Evolutionary conservation across 352 stramenopile genomes (phyloP).

Genomic region (Blastocystis hominis): DNA sequence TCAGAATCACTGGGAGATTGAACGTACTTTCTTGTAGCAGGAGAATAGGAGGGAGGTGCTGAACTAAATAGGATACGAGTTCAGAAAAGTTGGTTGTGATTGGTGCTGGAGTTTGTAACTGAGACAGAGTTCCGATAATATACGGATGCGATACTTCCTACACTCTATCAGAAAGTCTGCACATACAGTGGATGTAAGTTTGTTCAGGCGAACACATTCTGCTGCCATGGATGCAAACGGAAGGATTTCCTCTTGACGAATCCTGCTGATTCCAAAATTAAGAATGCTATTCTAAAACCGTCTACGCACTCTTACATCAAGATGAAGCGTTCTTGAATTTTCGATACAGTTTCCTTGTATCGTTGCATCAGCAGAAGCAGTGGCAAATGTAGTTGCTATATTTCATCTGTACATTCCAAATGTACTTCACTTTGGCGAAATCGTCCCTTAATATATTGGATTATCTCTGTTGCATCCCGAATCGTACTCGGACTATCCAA

Average conservation of each 20-base stretch:
- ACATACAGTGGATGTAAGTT: neutral
- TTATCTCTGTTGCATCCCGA: neutral
- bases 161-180: neutral
- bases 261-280: neutral
- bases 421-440: neutral
- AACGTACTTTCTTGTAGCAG: neutral
- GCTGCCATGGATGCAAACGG: neutral
- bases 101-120: neutral
- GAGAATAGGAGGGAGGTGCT: neutral
- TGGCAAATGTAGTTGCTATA: slow-evolving; percentile 22
- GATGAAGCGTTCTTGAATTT: neutral
- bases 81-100: neutral
- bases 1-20: neutral
- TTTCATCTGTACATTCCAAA: neutral
- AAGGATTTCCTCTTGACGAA: neutral
- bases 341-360: neutral
- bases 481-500: neutral
- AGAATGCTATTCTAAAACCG: neutral
- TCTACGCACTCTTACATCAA: neutral
- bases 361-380: neutral
- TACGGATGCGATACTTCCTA: neutral
- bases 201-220: neutral
- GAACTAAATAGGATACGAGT: neutral
- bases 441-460: slow-evolving; percentile 11
- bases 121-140: neutral